Base-by-base conservation (phyloP, 352 stramenopile genomes). In the Phytopythium vexans region DNA sequence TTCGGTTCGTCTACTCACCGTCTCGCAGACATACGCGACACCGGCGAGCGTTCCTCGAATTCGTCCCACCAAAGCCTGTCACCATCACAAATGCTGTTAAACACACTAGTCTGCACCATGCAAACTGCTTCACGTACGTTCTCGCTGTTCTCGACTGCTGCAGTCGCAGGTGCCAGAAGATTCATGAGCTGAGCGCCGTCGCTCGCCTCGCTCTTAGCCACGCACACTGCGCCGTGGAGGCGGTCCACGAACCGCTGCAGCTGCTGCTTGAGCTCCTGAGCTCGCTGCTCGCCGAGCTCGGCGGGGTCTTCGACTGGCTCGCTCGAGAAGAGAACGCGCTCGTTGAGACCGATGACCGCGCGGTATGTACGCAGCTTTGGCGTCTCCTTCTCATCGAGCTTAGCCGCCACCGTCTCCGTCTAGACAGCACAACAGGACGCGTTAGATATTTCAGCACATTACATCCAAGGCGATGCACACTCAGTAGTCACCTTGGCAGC, bases 11-110 rank as follows among this genome's bases (percentile, higher is more conserved):
- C 4, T 4, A 60, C 59, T 14, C 54, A 75, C 67, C 15, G 51
- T 54, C 2, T 53, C n/a, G 8, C 58, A 45, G 8, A 88, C 72
- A 49, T 74, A 86, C 33, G 77, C 80, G 16, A 88, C 51, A 42
- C 73, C 88, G 49, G 53, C 61, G 56, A 91, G 66, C 21, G 64
- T 48, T n/a, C 80, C 80, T 6, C 63, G 60, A 21, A 85, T 77
- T 10, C 58, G 58, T 44, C 75, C 75, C 34, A 68, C 56, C 7
- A 65, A 41, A 32, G 35, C 54, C 54, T 68, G 33, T 7, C 40
- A 15, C n/a, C 32, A 55, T 14, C 32, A 21, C 54, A 38, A 7
- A 27, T 27, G 21, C 21, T 27, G 21, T 27, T 27, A 27, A 51
- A 42, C 31, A 41, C 9, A 48, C 60, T 7, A 61, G 38, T 40